These are phyloP conservation scores for Wickerhamomyces subpelliculosus DNA, from an alignment of 805 yeast genomes.

Conservation along the genomic window DNA sequence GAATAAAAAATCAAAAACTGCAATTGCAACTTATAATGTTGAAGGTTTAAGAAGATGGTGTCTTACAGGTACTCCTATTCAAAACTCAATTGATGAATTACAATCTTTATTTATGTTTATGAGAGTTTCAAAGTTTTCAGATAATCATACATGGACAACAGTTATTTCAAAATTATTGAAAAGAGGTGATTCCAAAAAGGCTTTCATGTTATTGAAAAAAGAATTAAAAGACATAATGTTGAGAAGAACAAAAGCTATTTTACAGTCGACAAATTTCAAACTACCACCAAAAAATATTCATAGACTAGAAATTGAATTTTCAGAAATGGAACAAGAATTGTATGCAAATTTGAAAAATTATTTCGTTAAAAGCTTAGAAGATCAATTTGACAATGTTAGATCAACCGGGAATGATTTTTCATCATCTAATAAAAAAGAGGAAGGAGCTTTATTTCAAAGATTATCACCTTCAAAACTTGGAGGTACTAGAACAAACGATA, in stretches of 20 bases:
- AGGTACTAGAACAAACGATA: background rate
- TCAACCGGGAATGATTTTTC: background rate
- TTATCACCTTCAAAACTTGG: conserved; percentile 10
- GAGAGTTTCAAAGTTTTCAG: conserved; percentile 25
- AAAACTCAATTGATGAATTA: conserved; percentile 47
- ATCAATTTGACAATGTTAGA: conserved; percentile 1
- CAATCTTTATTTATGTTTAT: conserved; percentile 42
- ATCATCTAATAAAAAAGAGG: too few species aligned
- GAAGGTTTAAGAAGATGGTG: conserved; percentile 45
- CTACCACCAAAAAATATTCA: conserved; percentile 15
- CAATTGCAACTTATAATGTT: conserved; percentile 39
- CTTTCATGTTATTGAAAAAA: conserved; percentile 20
- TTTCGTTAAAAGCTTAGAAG: conserved; percentile 8
- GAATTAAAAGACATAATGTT: conserved; percentile 32
- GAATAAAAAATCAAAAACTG: conserved; percentile 38
- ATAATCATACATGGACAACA: conserved; percentile 15
- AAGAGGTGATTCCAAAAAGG: conserved; percentile 32
- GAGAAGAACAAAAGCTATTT: conserved; percentile 36
- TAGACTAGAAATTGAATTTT: conserved; percentile 17
- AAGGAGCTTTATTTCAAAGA: conserved; percentile 6
- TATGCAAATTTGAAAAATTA: conserved; percentile 19
- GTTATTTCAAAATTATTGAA: conserved; percentile 32
- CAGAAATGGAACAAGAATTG: conserved; percentile 19
- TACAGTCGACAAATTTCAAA: conserved; percentile 18
- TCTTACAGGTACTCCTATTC: conserved; percentile 61